These are phyloP conservation scores for Rutstroemia sp. DNA, from an alignment of 2,329 filamentous ascomycete species.

Conservation along the genomic window DNA sequence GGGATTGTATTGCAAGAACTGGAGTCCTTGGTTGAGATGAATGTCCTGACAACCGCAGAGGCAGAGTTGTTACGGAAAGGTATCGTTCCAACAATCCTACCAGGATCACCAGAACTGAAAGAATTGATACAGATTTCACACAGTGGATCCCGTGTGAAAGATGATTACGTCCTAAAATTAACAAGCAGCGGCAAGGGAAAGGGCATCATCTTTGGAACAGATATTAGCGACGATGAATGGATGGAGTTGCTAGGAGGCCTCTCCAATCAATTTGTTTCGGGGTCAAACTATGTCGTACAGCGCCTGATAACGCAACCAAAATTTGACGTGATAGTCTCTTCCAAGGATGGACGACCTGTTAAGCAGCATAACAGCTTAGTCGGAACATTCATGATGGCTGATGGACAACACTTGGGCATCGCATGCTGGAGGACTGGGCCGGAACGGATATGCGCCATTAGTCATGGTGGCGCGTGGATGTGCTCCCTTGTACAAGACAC, in stretches of 20 bases:
- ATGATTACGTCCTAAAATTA: slow-evolving; percentile 14
- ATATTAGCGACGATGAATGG: slow-evolving; percentile 18
- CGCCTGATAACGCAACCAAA: slow-evolving; percentile 14
- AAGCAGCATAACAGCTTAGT: slow-evolving; percentile 11
- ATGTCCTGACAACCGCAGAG: too few species aligned
- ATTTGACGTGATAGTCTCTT: slow-evolving; percentile 19
- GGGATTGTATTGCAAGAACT: too few species aligned
- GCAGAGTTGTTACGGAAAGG: too few species aligned
- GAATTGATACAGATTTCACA: too few species aligned
- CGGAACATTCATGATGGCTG: slow-evolving; percentile 16
- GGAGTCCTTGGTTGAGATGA: too few species aligned
- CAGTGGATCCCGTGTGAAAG: too few species aligned
- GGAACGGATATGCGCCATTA: slow-evolving; percentile 17
- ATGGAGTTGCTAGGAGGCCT: slow-evolving; percentile 14
- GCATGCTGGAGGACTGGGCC: slow-evolving; percentile 25
- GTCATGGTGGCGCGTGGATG: slow-evolving; percentile 16
- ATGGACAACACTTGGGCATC: slow-evolving; percentile 24
- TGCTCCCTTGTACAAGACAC: neutral
- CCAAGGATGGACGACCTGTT: slow-evolving; percentile 7
- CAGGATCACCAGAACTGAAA: too few species aligned
- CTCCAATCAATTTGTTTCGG: slow-evolving; percentile 10
- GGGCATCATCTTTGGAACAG: slow-evolving; percentile 9
- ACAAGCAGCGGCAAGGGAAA: slow-evolving; percentile 8
- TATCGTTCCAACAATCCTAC: too few species aligned
- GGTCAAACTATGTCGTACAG: slow-evolving; percentile 16